These are phyloP conservation scores for Heterobasidion irregulare DNA, from an alignment of 1,284 basidiomycete species.

Conservation along the genomic window DNA sequence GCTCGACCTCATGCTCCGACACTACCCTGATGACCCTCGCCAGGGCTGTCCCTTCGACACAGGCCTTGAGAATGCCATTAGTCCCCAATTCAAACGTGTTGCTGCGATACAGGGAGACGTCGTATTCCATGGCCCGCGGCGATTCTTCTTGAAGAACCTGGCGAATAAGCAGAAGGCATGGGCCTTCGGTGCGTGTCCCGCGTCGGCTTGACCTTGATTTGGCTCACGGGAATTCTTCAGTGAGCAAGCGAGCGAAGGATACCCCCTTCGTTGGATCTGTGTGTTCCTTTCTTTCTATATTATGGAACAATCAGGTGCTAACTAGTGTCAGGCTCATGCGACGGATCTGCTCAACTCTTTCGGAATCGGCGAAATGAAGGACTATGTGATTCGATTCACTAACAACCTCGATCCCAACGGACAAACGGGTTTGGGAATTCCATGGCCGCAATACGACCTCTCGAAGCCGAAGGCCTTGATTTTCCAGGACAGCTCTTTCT, in stretches of 20 bases:
- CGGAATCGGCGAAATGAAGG: slow-evolving; percentile 7
- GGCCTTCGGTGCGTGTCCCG: slow-evolving; percentile 8
- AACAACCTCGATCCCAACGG: slow-evolving; percentile 40
- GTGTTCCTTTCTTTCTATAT: background rate
- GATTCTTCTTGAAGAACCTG: slow-evolving; percentile 8
- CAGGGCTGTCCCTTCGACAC: slow-evolving; percentile 21
- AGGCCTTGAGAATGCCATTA: slow-evolving; percentile 7
- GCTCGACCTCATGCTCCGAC: slow-evolving; percentile 10
- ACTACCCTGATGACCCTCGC: slow-evolving; percentile 14
- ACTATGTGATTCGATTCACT: slow-evolving; percentile 23
- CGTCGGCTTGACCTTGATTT: background rate
- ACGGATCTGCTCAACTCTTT: slow-evolving; percentile 29
- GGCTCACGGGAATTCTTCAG: background rate
- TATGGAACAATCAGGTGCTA: background rate
- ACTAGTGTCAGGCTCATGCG: slow-evolving; percentile 21
- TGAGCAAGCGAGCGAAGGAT: slow-evolving; percentile 10
- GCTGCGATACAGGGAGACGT: slow-evolving; percentile 21
- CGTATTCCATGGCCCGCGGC: slow-evolving; percentile 15
- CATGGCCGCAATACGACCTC: slow-evolving; percentile 42
- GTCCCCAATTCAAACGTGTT: slow-evolving; percentile 19
- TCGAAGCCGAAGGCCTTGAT: slow-evolving; percentile 30
- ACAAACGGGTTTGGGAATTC: slow-evolving; percentile 14
- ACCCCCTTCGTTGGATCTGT: slow-evolving; percentile 10
- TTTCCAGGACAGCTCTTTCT: slow-evolving; percentile 32
- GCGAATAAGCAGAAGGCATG: slow-evolving; percentile 9